Evolutionary conservation across 179 eudicot genomes (phyloP), one percentile per base, ranked within the genome.

Genomic region (Beta macrorhiza): DNA sequence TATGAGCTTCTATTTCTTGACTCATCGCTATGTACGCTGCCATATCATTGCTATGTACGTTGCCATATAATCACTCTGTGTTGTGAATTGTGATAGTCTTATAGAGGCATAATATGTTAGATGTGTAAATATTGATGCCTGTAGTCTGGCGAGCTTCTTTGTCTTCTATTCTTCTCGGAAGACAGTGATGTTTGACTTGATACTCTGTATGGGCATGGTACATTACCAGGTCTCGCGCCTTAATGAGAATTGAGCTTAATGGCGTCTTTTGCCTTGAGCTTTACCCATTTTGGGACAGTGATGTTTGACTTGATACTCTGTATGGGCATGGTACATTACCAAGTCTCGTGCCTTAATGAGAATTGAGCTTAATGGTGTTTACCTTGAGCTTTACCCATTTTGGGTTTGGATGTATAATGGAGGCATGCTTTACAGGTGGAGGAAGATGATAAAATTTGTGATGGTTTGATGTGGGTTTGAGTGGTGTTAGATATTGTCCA

Each of bases 41-140:
- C 47, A 37, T 53, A 4, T 19, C 32, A 5, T 19, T 14, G 19
- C 5, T 32, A 42, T 19, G 13, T 68, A 29, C 32, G 32, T 17
- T 67, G 32, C 32, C 32, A 29, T 1, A 3, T 11, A 2, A 57
- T 16, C 1, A 8, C 49, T 17, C 62, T 45, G 32, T 63, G 61
- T 67, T 78, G 64, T 51, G 51, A 32, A 49, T 67, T 78, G 64
- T 51, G 51, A 32, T 52, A 52, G 11, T 63, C 7, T 17, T 5
- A 16, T 51, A 47, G 14, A 65, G 20, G 7, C 25, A 74, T 62
- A 62, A 7, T 51, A 7, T 74, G 67, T 68, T 65, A 53, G 51
- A 58, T 64, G 71, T 61, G 44, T 76, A 76, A 19, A 59, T 61
- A 45, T 74, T 57, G 9, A 49, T 29, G 19, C 6, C 67, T 73